Evolutionary conservation across 768 basidiomycete genomes (phyloP).

Genomic region (Suillus lakei): DNA sequence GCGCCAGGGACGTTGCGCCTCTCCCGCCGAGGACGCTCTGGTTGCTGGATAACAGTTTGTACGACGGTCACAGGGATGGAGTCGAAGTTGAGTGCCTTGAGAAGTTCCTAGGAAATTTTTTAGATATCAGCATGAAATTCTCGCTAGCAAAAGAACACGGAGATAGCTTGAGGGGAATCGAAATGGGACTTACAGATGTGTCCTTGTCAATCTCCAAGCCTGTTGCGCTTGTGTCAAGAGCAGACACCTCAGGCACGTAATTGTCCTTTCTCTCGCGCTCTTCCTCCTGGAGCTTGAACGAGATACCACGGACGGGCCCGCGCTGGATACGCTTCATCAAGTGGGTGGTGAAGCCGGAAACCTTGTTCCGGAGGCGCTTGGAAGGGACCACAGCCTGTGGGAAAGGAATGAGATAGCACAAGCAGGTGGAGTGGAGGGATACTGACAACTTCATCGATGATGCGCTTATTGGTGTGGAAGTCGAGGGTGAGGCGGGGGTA

Average conservation of each 20-base stretch:
- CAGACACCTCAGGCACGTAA: slow-evolving; percentile 98
- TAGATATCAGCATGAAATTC: neutral
- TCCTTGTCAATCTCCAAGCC: slow-evolving; percentile 90
- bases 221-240: slow-evolving; percentile 76
- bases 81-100: slow-evolving; percentile 93
- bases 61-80: slow-evolving; percentile 73
- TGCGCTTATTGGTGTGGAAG: slow-evolving; percentile 99
- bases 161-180: neutral
- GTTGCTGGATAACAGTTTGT: slow-evolving; percentile 61
- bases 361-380: slow-evolving; percentile 99
- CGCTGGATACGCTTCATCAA: slow-evolving; percentile 99
- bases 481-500: slow-evolving; percentile 99
- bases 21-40: slow-evolving; percentile 79
- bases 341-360: slow-evolving; percentile 99
- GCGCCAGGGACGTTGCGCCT: slow-evolving; percentile 84
- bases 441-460: slow-evolving; percentile 95
- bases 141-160: neutral
- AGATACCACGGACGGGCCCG: slow-evolving; percentile 98
- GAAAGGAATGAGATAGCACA: slow-evolving; percentile 6
- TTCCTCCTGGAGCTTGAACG: slow-evolving; percentile 99
- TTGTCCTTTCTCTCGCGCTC: slow-evolving; percentile 99
- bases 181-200: slow-evolving; percentile 76
- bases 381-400: slow-evolving; percentile 89
- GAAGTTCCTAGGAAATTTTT: slow-evolving; percentile 67
- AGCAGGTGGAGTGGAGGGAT: slow-evolving; percentile 10